Conservation (phyloP, 495 filamentous ascomycete genomes). For the Mytilinidion resinicola region DNA sequence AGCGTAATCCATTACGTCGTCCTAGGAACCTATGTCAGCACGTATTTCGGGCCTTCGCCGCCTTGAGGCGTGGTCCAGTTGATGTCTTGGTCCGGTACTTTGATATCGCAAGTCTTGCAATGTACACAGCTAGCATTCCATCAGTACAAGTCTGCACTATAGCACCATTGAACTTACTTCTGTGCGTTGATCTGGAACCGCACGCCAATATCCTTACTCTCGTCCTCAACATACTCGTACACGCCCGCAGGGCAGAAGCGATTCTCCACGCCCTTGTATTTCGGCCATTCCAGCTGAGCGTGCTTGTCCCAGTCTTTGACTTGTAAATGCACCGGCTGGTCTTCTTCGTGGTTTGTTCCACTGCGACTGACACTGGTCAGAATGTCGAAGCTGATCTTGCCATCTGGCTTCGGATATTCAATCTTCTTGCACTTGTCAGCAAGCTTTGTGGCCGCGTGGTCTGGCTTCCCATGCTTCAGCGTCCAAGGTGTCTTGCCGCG, state of each 20-base stretch:
- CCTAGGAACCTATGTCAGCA: constrained; percentile 60
- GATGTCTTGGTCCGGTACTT: constrained; percentile 92
- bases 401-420: constrained; percentile 94
- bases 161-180: constrained; percentile 59
- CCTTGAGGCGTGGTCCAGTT: constrained; percentile 95
- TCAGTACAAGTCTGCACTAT: too few relatives aligned
- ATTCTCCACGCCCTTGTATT: constrained; percentile 89
- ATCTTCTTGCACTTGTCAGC: constrained; percentile 80
- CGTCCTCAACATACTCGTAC: constrained; percentile 96
- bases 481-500: constrained; percentile 90
- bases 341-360: constrained; percentile 97
- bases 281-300: constrained; percentile 70
- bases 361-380: constrained; percentile 88
- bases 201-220: constrained; percentile 71
- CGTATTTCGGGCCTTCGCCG: constrained; percentile 94
- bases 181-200: constrained; percentile 97
- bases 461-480: constrained; percentile 69
- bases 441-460: constrained; percentile 69
- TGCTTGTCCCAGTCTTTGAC: constrained; percentile 93
- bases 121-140: constrained; percentile 72
- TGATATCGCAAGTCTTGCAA: constrained; percentile 99
- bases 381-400: constrained; percentile 90
- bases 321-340: constrained; percentile 92
- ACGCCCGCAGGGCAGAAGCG: constrained; percentile 99
- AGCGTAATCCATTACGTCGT: neutral